Evolutionary conservation across 2,329 filamentous ascomycete species (phyloP).

Genomic region (Alternaria conjuncta): DNA sequence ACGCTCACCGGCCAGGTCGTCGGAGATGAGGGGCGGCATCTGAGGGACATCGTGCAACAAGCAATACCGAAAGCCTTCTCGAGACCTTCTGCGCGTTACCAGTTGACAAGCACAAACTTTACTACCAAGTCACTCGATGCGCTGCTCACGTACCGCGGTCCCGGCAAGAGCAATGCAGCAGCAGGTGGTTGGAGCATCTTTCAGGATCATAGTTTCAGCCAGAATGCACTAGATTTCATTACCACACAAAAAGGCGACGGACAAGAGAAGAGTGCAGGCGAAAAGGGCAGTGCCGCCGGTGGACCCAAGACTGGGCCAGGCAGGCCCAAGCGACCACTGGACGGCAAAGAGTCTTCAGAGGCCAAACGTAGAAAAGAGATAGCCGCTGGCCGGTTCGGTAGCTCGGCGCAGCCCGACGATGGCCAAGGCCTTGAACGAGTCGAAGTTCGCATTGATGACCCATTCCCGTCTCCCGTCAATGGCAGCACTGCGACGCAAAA

Average conservation of each 20-base stretch:
- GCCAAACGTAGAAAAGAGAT: conserved; percentile 66
- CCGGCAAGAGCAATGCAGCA: conserved; percentile 72
- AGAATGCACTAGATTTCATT: conserved; percentile 58
- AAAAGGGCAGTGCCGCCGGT: conserved; percentile 21
- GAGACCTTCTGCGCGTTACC: conserved; percentile 73
- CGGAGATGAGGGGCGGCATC: conserved; percentile 55
- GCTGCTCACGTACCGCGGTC: conserved; percentile 71
- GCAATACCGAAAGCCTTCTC: conserved; percentile 85
- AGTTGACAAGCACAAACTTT: conserved; percentile 71
- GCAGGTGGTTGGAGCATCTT: conserved; percentile 83
- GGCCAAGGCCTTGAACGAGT: conserved; percentile 55
- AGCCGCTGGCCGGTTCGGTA: conserved; percentile 75
- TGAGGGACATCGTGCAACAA: conserved; percentile 75
- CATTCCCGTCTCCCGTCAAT: conserved; percentile 37
- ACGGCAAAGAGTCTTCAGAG: conserved; percentile 35
- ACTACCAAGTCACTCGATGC: conserved; percentile 74
- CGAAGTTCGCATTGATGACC: conserved; percentile 58
- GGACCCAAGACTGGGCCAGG: conserved; percentile 32
- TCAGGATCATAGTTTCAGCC: conserved; percentile 65
- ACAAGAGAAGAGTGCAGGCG: conserved; percentile 17
- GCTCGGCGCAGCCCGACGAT: conserved; percentile 48
- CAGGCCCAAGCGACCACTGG: conserved; percentile 35
- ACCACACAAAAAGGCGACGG: conserved; percentile 33
- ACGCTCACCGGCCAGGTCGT: conserved; percentile 46
- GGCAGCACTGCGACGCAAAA: conserved; percentile 3